A percentile compares a stretch with the other conserved stretches of the same genome.
Evolutionary conservation across 768 basidiomycete genomes (phyloP).

Genomic region (Krasilnikovozyma curviuscula): DNA sequence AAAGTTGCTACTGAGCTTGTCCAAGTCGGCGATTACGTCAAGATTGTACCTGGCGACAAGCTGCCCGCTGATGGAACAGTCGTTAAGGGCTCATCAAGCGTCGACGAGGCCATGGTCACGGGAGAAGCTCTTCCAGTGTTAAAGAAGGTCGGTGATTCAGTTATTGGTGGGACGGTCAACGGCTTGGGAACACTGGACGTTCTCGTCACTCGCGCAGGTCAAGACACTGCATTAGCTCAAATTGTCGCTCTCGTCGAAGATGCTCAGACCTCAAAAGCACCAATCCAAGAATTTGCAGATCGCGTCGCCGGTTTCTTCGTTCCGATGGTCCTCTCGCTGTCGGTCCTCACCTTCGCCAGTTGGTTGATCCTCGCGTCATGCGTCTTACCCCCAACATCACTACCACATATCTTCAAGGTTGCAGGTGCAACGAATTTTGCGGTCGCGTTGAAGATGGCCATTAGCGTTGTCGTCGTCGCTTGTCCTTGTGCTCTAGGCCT

Average conservation of each 20-base stretch:
- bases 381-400: conserved; percentile 32
- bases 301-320: conserved; percentile 88
- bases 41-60: conserved; percentile 90
- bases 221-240: conserved; percentile 87
- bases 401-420: conserved; percentile 68
- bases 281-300: conserved; percentile 94
- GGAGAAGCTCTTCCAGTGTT: conserved; percentile 78
- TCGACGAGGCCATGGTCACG: conserved; percentile 92
- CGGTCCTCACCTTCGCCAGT: conserved; percentile 53
- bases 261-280: conserved; percentile 92
- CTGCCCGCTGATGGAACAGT: conserved; percentile 90
- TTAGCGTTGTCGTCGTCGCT: conserved; percentile 91
- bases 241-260: conserved; percentile 95
- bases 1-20: conserved; percentile 84
- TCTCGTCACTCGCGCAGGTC: conserved; percentile 82
- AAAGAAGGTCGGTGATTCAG: conserved; percentile 62
- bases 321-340: conserved; percentile 67
- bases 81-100: conserved; percentile 58
- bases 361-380: conserved; percentile 58
- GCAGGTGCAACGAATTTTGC: conserved; percentile 66
- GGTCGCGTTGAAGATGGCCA: conserved; percentile 88
- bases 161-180: conserved; percentile 95
- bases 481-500: conserved; percentile 94
- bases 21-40: conserved; percentile 79
- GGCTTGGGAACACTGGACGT: conserved; percentile 95